These are phyloP conservation scores for Asterella californica DNA, from an alignment of 225 moss, liverwort and hornwort species.

Conservation along the genomic window DNA sequence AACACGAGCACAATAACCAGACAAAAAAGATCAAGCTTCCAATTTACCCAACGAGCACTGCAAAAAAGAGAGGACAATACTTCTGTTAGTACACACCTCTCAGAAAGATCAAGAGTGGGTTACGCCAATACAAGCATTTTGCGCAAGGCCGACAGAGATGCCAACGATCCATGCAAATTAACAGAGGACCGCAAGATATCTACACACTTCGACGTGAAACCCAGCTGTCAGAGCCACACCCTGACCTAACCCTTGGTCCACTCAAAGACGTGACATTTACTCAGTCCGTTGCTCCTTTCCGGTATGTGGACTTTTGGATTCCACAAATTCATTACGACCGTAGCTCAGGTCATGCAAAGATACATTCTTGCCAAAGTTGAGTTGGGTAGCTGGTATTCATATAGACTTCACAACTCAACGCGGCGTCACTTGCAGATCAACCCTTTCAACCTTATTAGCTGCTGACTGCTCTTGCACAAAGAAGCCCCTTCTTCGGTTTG, in stretches of 20 bases:
- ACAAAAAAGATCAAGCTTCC: constrained; percentile 63
- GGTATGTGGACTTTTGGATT: neutral
- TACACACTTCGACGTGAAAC: neutral
- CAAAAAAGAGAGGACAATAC: constrained; percentile 23
- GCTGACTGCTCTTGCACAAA: too few relatives aligned
- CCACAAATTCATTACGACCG: neutral
- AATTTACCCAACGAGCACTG: constrained; percentile 63
- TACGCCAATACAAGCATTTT: too few relatives aligned
- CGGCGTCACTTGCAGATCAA: too few relatives aligned
- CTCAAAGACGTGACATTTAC: neutral
- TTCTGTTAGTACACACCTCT: neutral
- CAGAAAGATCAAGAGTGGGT: neutral
- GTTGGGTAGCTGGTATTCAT: neutral
- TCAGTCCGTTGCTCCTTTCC: neutral
- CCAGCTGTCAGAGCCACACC: neutral
- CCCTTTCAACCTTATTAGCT: neutral
- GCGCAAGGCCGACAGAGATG: too few relatives aligned
- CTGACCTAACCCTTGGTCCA: neutral
- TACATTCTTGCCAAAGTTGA: neutral
- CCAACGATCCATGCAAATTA: too few relatives aligned
- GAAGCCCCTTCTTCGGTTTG: too few relatives aligned
- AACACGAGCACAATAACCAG: constrained; percentile 60
- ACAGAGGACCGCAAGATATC: too few relatives aligned
- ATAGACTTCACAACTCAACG: neutral
- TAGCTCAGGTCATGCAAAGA: neutral